phyloP scores from a whole-genome alignment of 768 basidiomycete species.

The Mrakia gelida region DNA sequence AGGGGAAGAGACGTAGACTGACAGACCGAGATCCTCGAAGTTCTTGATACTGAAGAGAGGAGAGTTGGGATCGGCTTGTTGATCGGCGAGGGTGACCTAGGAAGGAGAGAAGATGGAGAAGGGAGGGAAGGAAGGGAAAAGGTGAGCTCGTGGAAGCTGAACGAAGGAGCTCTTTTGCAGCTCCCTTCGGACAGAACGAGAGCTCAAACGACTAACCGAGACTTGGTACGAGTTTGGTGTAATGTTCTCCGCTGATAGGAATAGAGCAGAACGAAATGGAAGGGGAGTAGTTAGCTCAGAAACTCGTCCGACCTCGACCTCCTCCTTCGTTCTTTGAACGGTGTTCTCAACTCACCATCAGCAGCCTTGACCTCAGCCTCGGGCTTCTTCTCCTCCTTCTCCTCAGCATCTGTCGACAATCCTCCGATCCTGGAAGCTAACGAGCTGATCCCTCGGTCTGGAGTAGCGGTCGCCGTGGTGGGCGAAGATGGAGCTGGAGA shows the following conservation, averaged over 20 bases:
- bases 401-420: slow-evolving; percentile 9
- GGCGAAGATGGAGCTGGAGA: slow-evolving; percentile 10
- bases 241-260: slow-evolving; percentile 12
- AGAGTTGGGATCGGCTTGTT: slow-evolving; percentile 93
- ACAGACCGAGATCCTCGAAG: slow-evolving; percentile 95
- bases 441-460: slow-evolving; percentile 28
- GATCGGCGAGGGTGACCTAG: slow-evolving; percentile 92
- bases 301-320: background rate
- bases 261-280: background rate
- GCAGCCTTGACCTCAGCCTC: background rate
- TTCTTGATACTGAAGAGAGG: slow-evolving; percentile 88
- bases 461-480: background rate
- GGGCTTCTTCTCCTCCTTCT: slow-evolving; percentile 10
- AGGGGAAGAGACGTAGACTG: slow-evolving; percentile 44
- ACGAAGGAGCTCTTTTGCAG: background rate
- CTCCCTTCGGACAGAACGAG: background rate
- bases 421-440: slow-evolving; percentile 29
- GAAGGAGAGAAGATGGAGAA: background rate
- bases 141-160: slow-evolving; percentile 6
- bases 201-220: slow-evolving; percentile 6
- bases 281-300: background rate
- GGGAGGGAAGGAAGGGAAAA: background rate
- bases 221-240: slow-evolving; percentile 31
- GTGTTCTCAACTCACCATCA: slow-evolving; percentile 13
- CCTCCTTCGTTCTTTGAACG: too few species aligned